Percentiles rank a stretch among this genome's conserved stretches.
phyloP scores from a whole-genome alignment of 768 basidiomycete genomes.

The Boletellus sp. region DNA sequence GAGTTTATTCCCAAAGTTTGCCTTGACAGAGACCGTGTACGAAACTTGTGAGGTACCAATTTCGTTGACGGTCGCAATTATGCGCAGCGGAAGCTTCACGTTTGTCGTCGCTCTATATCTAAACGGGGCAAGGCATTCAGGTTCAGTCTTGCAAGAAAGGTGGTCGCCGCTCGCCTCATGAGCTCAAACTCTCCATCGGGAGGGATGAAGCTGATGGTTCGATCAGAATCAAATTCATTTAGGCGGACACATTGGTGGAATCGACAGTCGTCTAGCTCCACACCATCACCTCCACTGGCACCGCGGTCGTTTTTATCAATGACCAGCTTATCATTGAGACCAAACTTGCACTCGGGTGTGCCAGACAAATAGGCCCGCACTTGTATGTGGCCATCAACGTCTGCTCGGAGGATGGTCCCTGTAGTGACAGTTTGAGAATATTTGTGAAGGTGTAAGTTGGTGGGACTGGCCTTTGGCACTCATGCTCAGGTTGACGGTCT shows the following conservation, averaged over 20 bases:
- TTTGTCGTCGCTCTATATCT: slow-evolving; percentile 97
- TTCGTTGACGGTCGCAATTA: slow-evolving; percentile 91
- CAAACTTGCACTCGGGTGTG: slow-evolving; percentile 98
- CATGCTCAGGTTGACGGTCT: slow-evolving; percentile 95
- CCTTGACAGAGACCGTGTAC: slow-evolving; percentile 83
- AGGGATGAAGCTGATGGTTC: slow-evolving; percentile 95
- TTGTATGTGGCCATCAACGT: slow-evolving; percentile 96
- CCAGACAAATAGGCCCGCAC: slow-evolving; percentile 98
- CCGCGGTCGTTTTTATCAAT: slow-evolving; percentile 76
- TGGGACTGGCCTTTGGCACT: slow-evolving; percentile 72
- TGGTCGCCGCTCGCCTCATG: slow-evolving; percentile 65
- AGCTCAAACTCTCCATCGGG: slow-evolving; percentile 99
- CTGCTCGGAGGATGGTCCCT: slow-evolving; percentile 91
- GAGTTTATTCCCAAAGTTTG: slow-evolving; percentile 88
- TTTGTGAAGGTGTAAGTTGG: background rate
- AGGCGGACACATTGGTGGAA: slow-evolving; percentile 98
- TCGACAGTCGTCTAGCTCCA: slow-evolving; percentile 96
- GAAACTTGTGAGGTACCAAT: slow-evolving; percentile 89
- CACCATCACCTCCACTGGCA: slow-evolving; percentile 59
- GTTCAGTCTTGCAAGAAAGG: background rate
- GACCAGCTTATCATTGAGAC: slow-evolving; percentile 96
- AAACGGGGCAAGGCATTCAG: background rate
- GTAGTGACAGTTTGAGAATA: slow-evolving; percentile 2
- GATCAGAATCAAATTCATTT: slow-evolving; percentile 88
- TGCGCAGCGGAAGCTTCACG: slow-evolving; percentile 87